Evolutionary conservation across 1,284 basidiomycete genomes (phyloP), one percentile per base, ranked within the genome.

Genomic region (Leccinum griseonigrum): DNA sequence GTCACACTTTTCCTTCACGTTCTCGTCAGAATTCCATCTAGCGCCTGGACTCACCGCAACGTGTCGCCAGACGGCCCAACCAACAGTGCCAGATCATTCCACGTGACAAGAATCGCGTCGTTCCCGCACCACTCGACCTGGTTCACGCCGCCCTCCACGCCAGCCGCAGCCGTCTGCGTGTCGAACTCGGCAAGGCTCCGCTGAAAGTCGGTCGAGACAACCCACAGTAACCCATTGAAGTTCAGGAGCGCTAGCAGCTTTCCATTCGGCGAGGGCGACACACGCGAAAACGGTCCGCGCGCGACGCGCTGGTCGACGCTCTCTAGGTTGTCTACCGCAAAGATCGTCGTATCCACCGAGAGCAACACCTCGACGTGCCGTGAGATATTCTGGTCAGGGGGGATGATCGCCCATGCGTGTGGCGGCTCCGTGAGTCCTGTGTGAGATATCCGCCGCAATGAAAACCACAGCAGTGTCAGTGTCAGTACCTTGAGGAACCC

Each of bases 41-140:
- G 22, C 26, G 1, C 0, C 9, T 6, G 48, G 4, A 79, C 90
- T 69, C 72, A 96, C 92, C 85, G 85, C 28, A 98, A 78, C 1
- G 87, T 90, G 66, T 97, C 95, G 1, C 95, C 95, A 65, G 89
- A 93, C 4, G 97, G 97, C 2, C 97, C 96, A 9, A 98, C 91
- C 54, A 99, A 82, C 14, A 96, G 78, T 0, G 90, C 90, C 53
- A 89, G 78, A n/a, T 84, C 81, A 43, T 86, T 85, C 91, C 94
- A 98, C 2, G 88, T 90, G 16, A 98, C 83, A 2, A 95, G 83
- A 29, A 99, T 91, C 0, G 95, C 94, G 75, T 99, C 95, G 72
- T 95, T 95, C 5, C 96, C 96, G 71, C 96, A 98, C 97, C 97
- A 99, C 70, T 92, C 91, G 0, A 96, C 87, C 67, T 90, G 87